Percentiles rank a stretch among this genome's conserved stretches.
These are phyloP conservation scores for Leccinum longicurvipes DNA, from an alignment of 768 basidiomycete genomes.

Conservation along the genomic window DNA sequence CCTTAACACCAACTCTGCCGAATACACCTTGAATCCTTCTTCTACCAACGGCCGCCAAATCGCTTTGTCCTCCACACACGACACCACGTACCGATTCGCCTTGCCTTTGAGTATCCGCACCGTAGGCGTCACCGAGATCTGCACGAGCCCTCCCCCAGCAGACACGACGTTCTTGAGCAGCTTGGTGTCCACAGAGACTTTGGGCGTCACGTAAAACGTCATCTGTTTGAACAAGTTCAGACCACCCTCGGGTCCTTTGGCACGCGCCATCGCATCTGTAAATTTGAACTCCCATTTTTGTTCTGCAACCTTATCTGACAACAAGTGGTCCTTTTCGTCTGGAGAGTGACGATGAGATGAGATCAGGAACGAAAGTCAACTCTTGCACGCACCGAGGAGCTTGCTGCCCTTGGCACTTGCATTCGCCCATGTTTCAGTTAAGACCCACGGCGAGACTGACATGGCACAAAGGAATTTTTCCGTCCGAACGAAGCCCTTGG, in stretches of 20 bases:
- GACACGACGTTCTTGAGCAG: constrained; percentile 66
- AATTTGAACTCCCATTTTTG: constrained; percentile 65
- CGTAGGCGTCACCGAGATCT: constrained; percentile 47
- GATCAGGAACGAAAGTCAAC: not conserved
- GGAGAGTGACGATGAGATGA: not conserved
- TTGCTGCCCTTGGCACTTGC: constrained; percentile 52
- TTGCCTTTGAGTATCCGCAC: constrained; percentile 50
- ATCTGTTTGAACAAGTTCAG: constrained; percentile 55
- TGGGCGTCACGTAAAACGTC: constrained; percentile 74
- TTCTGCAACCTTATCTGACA: constrained; percentile 64
- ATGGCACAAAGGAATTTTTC: constrained; percentile 86
- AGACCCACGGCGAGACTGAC: constrained; percentile 54
- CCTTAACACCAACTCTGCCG: constrained; percentile 62
- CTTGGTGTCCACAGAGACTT: constrained; percentile 54
- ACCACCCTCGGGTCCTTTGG: constrained; percentile 44
- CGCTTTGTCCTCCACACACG: constrained; percentile 57
- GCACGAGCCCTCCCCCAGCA: constrained; percentile 71
- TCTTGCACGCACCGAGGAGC: constrained; percentile 56
- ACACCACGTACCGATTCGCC: constrained; percentile 56
- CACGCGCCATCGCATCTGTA: constrained; percentile 53
- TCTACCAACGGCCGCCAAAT: constrained; percentile 64
- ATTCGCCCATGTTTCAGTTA: constrained; percentile 67
- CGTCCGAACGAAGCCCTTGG: constrained; percentile 68
- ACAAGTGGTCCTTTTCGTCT: constrained; percentile 63
- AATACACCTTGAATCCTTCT: constrained; percentile 57